These are phyloP conservation scores for Neurospora sp. DNA, from an alignment of 495 filamentous ascomycete genomes.

Conservation along the genomic window DNA sequence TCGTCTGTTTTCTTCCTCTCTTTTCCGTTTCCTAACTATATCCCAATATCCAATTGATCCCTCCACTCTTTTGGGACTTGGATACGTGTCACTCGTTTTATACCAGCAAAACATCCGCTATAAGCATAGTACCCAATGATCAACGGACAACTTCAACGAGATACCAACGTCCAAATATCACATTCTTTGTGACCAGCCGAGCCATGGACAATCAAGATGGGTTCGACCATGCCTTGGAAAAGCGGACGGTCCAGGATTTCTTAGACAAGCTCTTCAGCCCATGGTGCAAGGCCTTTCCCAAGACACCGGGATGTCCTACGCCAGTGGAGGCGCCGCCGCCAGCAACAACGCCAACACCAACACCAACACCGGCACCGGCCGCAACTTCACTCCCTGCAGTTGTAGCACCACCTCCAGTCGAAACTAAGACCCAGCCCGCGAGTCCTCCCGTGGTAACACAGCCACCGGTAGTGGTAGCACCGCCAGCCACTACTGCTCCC, in stretches of 20 bases:
- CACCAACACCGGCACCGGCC: background rate
- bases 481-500: background rate
- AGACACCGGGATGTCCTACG: background rate
- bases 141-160: background rate
- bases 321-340: background rate
- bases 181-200: background rate
- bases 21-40: background rate
- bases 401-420: background rate
- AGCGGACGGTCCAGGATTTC: background rate
- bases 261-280: background rate
- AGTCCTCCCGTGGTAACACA: background rate
- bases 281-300: constrained; percentile 3
- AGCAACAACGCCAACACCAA: constrained; percentile 1
- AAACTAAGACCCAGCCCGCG: background rate
- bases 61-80: background rate
- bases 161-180: background rate
- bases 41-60: background rate
- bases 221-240: background rate
- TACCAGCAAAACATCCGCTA: background rate
- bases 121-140: background rate
- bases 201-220: background rate
- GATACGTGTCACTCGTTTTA: background rate
- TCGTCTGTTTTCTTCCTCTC: background rate
- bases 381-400: background rate
- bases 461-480: background rate